Percentiles rank a stretch among this genome's conserved stretches.
Evolutionary conservation across 2,329 filamentous ascomycete genomes (phyloP).

Genomic region (Graphium sp.): DNA sequence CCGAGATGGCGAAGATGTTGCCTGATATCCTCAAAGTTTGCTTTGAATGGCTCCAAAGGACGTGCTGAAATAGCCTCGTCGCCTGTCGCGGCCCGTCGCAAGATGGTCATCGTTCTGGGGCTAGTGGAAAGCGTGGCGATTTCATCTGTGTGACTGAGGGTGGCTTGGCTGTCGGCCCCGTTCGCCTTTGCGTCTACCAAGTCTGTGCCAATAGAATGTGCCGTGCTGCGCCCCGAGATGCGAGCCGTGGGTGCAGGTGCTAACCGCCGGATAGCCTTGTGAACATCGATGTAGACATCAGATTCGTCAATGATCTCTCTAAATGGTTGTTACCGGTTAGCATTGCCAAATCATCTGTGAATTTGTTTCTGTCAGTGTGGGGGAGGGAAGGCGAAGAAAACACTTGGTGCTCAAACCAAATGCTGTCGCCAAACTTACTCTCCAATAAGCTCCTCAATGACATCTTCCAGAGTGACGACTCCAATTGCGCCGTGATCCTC

Average conservation of each 20-base stretch:
- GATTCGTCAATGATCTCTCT: constrained; percentile 98
- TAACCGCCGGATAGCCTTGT: constrained; percentile 88
- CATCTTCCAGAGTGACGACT: constrained; percentile 91
- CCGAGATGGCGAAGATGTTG: constrained; percentile 48
- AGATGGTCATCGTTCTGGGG: constrained; percentile 37
- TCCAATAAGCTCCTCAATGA: constrained; percentile 96
- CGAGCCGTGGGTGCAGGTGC: constrained; percentile 68
- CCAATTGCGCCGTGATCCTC: constrained; percentile 80
- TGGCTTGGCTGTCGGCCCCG: neutral
- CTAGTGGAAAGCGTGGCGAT: constrained; percentile 3
- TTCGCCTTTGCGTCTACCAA: neutral
- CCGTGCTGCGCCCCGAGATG: constrained; percentile 18
- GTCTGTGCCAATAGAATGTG: too few relatives aligned
- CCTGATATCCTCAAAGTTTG: constrained; percentile 44
- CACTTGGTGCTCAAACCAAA: too few relatives aligned
- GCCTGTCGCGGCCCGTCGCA: constrained; percentile 38
- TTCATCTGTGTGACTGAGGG: neutral
- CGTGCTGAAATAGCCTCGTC: constrained; percentile 31
- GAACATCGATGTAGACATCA: constrained; percentile 94
- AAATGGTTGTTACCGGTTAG: constrained; percentile 7
- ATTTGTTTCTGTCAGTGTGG: too few relatives aligned
- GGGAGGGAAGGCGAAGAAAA: neutral
- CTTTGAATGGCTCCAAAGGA: constrained; percentile 35
- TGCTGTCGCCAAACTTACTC: constrained; percentile 67
- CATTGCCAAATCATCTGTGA: constrained; percentile 6